These are phyloP conservation scores for Tulasnella sp. DNA, from an alignment of 768 basidiomycete species.

Conservation along the genomic window DNA sequence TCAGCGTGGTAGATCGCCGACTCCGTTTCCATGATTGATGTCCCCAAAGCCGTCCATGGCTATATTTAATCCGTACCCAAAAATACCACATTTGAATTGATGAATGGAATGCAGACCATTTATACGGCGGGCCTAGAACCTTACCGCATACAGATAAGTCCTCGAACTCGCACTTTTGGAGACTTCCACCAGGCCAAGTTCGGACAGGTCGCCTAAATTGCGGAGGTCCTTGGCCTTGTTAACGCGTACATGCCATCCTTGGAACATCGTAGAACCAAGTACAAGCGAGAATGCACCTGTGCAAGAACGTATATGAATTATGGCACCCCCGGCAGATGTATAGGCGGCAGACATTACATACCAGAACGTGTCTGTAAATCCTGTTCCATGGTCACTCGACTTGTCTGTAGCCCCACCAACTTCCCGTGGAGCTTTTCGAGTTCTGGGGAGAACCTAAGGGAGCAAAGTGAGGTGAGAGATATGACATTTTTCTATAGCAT, in stretches of 20 bases:
- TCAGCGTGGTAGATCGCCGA: slow-evolving; percentile 46
- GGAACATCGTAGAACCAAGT: slow-evolving; percentile 40
- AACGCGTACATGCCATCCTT: slow-evolving; percentile 70
- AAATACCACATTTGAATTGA: not conserved
- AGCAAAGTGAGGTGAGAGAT: not conserved
- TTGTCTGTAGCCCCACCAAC: slow-evolving; percentile 36
- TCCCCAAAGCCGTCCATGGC: slow-evolving; percentile 71
- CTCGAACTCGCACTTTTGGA: slow-evolving; percentile 56
- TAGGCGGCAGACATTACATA: slow-evolving; percentile 23
- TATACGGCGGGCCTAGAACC: too few relatives aligned
- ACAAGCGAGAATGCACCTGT: slow-evolving; percentile 66
- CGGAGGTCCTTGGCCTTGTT: slow-evolving; percentile 51
- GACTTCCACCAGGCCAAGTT: slow-evolving; percentile 40
- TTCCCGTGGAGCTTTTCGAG: slow-evolving; percentile 40
- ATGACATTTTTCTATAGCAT: not conserved
- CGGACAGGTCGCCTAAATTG: slow-evolving; percentile 35
- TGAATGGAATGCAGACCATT: not conserved
- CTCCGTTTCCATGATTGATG: slow-evolving; percentile 49
- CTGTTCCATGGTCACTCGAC: slow-evolving; percentile 44
- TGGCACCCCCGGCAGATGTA: not conserved
- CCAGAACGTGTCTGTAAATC: slow-evolving; percentile 46
- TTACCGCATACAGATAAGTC: slow-evolving; percentile 56
- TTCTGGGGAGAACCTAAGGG: slow-evolving; percentile 47
- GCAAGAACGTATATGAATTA: slow-evolving; percentile 1
- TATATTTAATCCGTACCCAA: slow-evolving; percentile 24